These are phyloP conservation scores for Huntiella savannae DNA, from an alignment of 2,329 filamentous ascomycete genomes.

Conservation along the genomic window DNA sequence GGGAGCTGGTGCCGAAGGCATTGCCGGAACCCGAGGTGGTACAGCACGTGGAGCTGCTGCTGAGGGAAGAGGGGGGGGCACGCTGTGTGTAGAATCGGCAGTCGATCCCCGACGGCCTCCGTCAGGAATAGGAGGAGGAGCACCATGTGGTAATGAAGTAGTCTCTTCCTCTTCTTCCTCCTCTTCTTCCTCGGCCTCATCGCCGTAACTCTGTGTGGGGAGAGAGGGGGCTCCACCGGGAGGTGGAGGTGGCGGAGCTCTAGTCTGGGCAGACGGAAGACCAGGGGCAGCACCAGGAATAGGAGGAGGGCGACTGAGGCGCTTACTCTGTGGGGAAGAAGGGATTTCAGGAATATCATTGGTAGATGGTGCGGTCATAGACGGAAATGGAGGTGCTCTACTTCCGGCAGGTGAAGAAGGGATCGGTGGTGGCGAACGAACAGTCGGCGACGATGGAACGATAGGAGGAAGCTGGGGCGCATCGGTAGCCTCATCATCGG, in stretches of 20 bases:
- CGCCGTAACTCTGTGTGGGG: conserved; percentile 22
- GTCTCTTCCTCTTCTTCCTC: conserved; percentile 87
- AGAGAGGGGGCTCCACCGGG: conserved; percentile 29
- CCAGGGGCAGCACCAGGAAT: conserved; percentile 37
- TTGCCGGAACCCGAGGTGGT: conserved; percentile 32
- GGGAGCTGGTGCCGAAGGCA: conserved; percentile 37
- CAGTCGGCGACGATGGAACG: conserved; percentile 22
- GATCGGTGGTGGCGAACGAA: conserved; percentile 23
- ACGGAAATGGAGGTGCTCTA: conserved; percentile 17
- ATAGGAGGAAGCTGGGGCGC: conserved; percentile 15
- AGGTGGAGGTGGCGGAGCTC: conserved; percentile 51
- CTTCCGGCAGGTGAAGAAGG: conserved; percentile 14
- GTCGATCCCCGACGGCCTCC: conserved; percentile 44
- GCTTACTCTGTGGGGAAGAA: conserved; percentile 26
- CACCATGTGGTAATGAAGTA: conserved; percentile 92
- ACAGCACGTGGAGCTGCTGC: conserved; percentile 25
- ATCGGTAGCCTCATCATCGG: conserved; percentile 67
- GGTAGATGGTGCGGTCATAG: conserved; percentile 18
- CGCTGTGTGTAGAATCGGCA: conserved; percentile 33
- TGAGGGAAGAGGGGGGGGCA: conserved; percentile 26
- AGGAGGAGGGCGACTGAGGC: conserved; percentile 37
- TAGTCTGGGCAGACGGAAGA: conserved; percentile 29
- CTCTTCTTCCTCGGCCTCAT: conserved; percentile 54
- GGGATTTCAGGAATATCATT: conserved; percentile 22
- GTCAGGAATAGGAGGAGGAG: conserved; percentile 86